These are phyloP conservation scores for Kazachstania africana DNA, from an alignment of 805 yeast species.

Conservation along the genomic window DNA sequence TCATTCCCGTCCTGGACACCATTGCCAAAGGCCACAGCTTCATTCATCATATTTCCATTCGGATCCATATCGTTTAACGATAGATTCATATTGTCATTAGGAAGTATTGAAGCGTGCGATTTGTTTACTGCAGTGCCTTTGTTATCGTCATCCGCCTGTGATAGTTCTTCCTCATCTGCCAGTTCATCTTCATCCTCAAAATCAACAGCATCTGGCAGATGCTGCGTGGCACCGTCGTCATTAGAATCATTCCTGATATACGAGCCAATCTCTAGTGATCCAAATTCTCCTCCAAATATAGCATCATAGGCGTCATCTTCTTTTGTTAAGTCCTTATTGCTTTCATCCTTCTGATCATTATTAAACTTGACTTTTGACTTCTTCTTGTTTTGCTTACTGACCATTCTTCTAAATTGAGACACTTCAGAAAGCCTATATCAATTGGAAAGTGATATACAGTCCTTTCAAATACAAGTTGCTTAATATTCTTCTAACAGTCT, in stretches of 20 bases:
- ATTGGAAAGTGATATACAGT: too few relatives aligned
- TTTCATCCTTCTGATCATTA: slow-evolving; percentile 2
- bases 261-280: slow-evolving; percentile 24
- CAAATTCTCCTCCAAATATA: slow-evolving; percentile 28
- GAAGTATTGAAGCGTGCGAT: neutral
- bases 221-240: slow-evolving; percentile 41
- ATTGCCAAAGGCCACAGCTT: slow-evolving; percentile 1
- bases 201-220: slow-evolving; percentile 87
- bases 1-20: slow-evolving; percentile 3
- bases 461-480: too few relatives aligned
- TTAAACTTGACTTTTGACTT: slow-evolving; percentile 1
- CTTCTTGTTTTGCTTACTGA: slow-evolving; percentile 1
- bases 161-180: slow-evolving; percentile 70
- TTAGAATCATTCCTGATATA: slow-evolving; percentile 12
- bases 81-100: neutral
- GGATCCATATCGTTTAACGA: neutral
- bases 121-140: neutral
- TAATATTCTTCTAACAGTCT: too few relatives aligned
- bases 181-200: slow-evolving; percentile 90
- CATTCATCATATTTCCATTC: neutral
- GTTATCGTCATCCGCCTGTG: slow-evolving; percentile 12
- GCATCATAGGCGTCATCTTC: slow-evolving; percentile 32
- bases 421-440: neutral
- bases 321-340: slow-evolving; percentile 18
- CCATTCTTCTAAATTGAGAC: neutral